Percentiles rank a stretch among this genome's conserved stretches.
Evolutionary conservation across 495 filamentous ascomycete species (phyloP).

Genomic region (Penicillium roqueforti): DNA sequence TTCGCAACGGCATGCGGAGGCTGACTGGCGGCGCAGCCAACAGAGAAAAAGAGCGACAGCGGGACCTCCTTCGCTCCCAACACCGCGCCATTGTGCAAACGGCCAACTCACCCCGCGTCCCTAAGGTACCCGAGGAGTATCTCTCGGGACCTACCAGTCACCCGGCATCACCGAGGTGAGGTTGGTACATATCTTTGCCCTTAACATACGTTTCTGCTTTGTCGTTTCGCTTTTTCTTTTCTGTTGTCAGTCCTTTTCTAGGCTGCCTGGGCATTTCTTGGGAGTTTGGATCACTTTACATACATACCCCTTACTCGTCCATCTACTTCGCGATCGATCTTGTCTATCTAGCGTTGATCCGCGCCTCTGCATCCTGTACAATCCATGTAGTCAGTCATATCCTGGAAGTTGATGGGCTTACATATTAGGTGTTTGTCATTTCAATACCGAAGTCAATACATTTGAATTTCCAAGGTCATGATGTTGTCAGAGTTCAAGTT

Average conservation of each 20-base stretch:
- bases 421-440: conserved; percentile 1
- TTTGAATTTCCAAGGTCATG: neutral
- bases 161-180: conserved; percentile 36
- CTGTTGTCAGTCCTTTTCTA: conserved; percentile 3
- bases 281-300: conserved; percentile 19
- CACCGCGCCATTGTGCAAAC: conserved; percentile 42
- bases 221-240: neutral
- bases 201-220: neutral
- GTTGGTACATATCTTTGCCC: neutral
- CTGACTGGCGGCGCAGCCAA: conserved; percentile 56
- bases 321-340: conserved; percentile 2
- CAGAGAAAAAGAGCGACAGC: conserved; percentile 57
- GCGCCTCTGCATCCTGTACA: conserved; percentile 17
- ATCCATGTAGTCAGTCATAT: conserved; percentile 10
- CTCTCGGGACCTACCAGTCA: conserved; percentile 39
- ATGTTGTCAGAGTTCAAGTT: too few relatives aligned
- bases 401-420: conserved; percentile 1
- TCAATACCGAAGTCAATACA: neutral
- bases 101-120: conserved; percentile 54
- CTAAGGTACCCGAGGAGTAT: conserved; percentile 60
- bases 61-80: conserved; percentile 54
- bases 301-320: conserved; percentile 18
- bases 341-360: conserved; percentile 5
- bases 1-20: conserved; percentile 61
- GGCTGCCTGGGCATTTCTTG: conserved; percentile 19